Conservation (phyloP, 2,329 filamentous ascomycete species). For the Verticillium klebahnii region DNA sequence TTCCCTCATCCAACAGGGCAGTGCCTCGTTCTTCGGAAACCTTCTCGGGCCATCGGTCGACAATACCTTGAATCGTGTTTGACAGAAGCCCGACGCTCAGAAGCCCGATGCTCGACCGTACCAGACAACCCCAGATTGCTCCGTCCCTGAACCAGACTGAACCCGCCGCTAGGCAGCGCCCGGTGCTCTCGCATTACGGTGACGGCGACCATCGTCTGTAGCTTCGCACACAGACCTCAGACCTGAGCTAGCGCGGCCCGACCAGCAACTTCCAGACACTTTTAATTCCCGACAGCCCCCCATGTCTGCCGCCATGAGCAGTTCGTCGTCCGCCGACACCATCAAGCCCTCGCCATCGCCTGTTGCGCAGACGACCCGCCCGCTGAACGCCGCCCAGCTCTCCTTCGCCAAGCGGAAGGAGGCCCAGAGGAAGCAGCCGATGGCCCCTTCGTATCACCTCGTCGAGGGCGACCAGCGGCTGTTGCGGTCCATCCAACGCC, state of each 20-base stretch:
- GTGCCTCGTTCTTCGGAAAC: no score
- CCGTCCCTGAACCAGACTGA: not conserved
- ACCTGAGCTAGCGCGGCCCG: not conserved
- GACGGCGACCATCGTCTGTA: not conserved
- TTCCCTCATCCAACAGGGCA: no score
- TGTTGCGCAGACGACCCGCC: not conserved
- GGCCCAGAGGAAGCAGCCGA: slow-evolving; percentile 13
- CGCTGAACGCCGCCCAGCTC: slow-evolving; percentile 8
- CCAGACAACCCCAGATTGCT: not conserved
- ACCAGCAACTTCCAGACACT: not conserved
- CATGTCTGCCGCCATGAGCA: not conserved
- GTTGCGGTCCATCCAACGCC: slow-evolving; percentile 33
- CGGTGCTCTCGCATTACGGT: not conserved
- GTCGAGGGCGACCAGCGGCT: slow-evolving; percentile 28
- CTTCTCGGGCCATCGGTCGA: no score
- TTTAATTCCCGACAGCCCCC: not conserved
- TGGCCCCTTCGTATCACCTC: slow-evolving; percentile 20
- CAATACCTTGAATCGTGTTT: no score
- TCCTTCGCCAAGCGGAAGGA: slow-evolving; percentile 28
- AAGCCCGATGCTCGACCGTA: not conserved
- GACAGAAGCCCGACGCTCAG: not conserved
- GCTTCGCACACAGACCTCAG: not conserved
- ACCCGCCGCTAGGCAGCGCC: not conserved
- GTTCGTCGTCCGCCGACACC: not conserved
- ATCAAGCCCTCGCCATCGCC: not conserved